phyloP scores from a whole-genome alignment of 2,329 filamentous ascomycete species.

The Ophiocordyceps robertsii region DNA sequence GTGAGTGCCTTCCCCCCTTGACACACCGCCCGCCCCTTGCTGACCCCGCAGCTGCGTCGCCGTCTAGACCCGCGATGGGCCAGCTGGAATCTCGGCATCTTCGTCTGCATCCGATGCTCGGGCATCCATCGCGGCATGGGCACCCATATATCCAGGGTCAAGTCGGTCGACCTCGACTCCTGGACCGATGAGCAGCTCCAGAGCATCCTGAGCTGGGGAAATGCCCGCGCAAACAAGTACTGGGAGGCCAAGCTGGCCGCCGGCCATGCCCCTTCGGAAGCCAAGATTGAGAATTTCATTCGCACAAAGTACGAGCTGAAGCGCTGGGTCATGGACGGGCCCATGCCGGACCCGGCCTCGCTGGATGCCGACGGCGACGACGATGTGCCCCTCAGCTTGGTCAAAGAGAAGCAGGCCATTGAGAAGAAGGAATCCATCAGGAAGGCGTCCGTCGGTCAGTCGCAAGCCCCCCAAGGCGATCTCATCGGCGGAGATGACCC shows the following conservation, averaged over 20 bases:
- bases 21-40: background rate
- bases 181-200: conserved; percentile 98
- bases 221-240: conserved; percentile 93
- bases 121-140: conserved; percentile 98
- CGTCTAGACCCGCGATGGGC: conserved; percentile 86
- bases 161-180: conserved; percentile 92
- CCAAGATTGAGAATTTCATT: conserved; percentile 99
- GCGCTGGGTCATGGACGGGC: conserved; percentile 98
- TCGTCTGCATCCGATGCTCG: conserved; percentile 95
- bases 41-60: too few species aligned
- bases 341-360: conserved; percentile 82
- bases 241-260: conserved; percentile 92
- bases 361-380: conserved; percentile 77
- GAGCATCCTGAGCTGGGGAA: conserved; percentile 91
- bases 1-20: conserved; percentile 30
- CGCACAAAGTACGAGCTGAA: conserved; percentile 98
- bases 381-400: conserved; percentile 52
- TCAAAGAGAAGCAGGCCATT: conserved; percentile 53
- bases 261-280: conserved; percentile 86
- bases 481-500: conserved; percentile 70
- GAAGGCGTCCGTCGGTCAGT: conserved; percentile 41
- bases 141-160: conserved; percentile 95
- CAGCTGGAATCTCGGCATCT: conserved; percentile 95
- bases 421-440: conserved; percentile 46
- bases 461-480: conserved; percentile 46